Percentiles rank a stretch among this genome's conserved stretches.
Evolutionary conservation across 495 filamentous ascomycete species (phyloP).

Genomic region (Pyrenula massariospora): DNA sequence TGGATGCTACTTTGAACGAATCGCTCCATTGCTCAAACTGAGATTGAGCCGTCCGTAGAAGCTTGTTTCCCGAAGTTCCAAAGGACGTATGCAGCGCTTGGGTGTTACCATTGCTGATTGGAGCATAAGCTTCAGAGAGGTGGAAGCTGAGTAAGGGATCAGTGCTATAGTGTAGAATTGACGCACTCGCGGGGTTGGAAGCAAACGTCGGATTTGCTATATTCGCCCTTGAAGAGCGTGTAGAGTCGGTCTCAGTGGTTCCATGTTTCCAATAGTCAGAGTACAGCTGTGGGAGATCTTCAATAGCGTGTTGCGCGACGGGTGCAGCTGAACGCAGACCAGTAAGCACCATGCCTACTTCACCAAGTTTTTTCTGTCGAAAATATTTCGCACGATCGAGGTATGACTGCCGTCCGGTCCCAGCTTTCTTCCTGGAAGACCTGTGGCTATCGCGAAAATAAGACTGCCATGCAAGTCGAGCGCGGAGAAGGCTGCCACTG

Average conservation of each 20-base stretch:
- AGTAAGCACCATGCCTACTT: slow-evolving; percentile 1
- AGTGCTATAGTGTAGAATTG: slow-evolving; percentile 27
- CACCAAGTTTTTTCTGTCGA: slow-evolving; percentile 1
- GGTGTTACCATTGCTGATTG: slow-evolving; percentile 8
- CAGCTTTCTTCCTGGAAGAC: slow-evolving; percentile 2
- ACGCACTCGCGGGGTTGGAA: slow-evolving; percentile 3
- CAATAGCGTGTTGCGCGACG: slow-evolving; percentile 2
- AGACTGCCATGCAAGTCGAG: slow-evolving; percentile 20
- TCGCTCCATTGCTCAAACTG: slow-evolving; percentile 21
- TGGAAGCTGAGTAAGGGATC: slow-evolving; percentile 35
- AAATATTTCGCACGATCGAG: neutral
- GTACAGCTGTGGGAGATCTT: slow-evolving; percentile 14
- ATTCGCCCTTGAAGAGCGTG: neutral
- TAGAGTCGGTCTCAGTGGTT: slow-evolving; percentile 4
- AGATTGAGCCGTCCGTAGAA: slow-evolving; percentile 8
- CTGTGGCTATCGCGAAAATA: slow-evolving; percentile 9
- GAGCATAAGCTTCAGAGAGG: slow-evolving; percentile 18
- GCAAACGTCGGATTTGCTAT: slow-evolving; percentile 22
- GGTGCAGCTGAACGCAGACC: slow-evolving; percentile 18
- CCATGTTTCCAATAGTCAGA: slow-evolving; percentile 24
- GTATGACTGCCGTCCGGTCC: neutral
- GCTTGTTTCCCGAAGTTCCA: slow-evolving; percentile 1
- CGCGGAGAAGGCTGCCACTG: slow-evolving; percentile 15
- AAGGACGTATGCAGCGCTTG: slow-evolving; percentile 2
- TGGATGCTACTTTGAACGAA: slow-evolving; percentile 10